Evolutionary conservation across 371 early-diverging fungal genomes (phyloP), one percentile per base, ranked within the genome.

Genomic region (Lichtheimia corymbifera): DNA sequence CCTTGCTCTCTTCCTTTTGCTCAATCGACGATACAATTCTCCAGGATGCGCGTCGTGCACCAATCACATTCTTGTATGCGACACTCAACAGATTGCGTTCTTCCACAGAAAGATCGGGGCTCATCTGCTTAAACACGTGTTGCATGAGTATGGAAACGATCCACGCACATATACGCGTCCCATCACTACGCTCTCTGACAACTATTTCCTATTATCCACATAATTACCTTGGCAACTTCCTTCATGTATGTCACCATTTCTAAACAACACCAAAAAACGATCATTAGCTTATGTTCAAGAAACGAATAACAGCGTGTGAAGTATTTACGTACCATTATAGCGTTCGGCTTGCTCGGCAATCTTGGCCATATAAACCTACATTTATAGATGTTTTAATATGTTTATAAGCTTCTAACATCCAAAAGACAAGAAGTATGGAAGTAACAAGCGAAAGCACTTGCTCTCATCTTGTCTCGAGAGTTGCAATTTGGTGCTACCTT

Each of bases 61-160:
- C 98, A 72, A 98, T 99, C 55, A 99, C 95, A 84, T 99, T 99
- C 89, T 99, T 99, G 90, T 97, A 99, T 62, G 99, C 99, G 64
- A 99, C 97, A 22, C 98, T 97, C 61, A 99, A 89, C 49, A 97
- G 86, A 83, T 99, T 99, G 67, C 99, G 94, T 79, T 97, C 98
- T 84, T 97, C 97, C 64, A 97, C 94, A 54, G 92, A 88, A 63
- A 99, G 87, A 72, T 94, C 95, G 55, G 77, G 73, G 61, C 83
- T 77, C 67, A 73, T 62, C 79, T 78, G 55, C 17, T 51, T 52
- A 59, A 45, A 24, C 44, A 51, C 13, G 42, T 25, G 40, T 17
- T 41, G 41, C 18, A 41, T 30, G 13, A 55, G 40, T 35, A 35
- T 35, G 35, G 35, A 35, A 35, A 35, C 35, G 35, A 35, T 35